Evolutionary conservation across 495 filamentous ascomycete species (phyloP).

Genomic region (Bacidia rubella): DNA sequence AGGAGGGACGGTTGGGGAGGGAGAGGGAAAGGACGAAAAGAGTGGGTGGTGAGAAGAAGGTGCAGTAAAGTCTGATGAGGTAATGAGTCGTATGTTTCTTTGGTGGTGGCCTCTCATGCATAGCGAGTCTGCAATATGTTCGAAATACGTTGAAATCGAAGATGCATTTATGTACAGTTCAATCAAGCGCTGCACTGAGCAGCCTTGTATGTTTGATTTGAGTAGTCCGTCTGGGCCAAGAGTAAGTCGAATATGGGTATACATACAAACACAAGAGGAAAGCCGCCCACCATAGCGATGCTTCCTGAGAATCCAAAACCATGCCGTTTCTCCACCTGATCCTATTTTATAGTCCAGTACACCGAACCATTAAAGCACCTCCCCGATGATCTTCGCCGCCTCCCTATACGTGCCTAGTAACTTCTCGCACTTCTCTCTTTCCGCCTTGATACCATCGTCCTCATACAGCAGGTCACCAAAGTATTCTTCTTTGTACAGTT

Average conservation of each 20-base stretch:
- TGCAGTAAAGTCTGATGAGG: no score
- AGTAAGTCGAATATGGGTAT: constrained; percentile 2
- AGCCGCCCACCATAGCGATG: background rate
- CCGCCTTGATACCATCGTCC: constrained; percentile 91
- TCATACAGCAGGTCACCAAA: constrained; percentile 93
- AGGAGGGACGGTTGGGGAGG: constrained; percentile 33
- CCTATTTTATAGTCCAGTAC: no score
- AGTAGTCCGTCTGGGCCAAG: background rate
- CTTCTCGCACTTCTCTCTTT: constrained; percentile 95
- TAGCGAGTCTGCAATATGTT: background rate
- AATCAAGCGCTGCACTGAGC: background rate
- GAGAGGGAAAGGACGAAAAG: constrained; percentile 35
- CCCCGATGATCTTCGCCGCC: constrained; percentile 92
- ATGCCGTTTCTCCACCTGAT: background rate
- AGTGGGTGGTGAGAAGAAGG: constrained; percentile 20
- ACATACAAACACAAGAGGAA: constrained; percentile 1
- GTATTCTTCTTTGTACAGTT: constrained; percentile 86
- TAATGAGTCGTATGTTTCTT: no score
- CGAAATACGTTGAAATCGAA: background rate
- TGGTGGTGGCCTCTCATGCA: background rate
- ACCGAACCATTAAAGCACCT: constrained; percentile 87
- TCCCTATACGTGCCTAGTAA: constrained; percentile 88
- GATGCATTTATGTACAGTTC: background rate
- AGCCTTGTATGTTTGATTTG: background rate
- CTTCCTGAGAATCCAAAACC: background rate